These are phyloP conservation scores for Aspergillus intermedius DNA, from an alignment of 2,329 filamentous ascomycete genomes.

Conservation along the genomic window DNA sequence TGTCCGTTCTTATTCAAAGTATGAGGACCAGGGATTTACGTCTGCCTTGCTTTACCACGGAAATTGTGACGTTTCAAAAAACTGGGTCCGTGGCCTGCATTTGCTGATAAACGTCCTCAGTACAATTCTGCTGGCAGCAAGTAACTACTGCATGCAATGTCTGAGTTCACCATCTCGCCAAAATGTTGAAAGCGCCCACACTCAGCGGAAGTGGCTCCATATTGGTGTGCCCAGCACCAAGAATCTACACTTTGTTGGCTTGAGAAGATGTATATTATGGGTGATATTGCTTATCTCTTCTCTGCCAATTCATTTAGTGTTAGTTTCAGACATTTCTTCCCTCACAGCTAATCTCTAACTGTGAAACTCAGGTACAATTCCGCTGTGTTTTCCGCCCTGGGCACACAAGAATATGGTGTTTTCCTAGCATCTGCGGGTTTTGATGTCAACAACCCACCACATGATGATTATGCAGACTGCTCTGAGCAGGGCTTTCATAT, in stretches of 20 bases:
- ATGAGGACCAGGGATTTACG: neutral
- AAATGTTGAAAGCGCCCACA: slow-evolving; percentile 46
- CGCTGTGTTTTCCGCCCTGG: slow-evolving; percentile 1
- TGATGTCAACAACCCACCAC: neutral
- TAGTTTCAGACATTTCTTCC: neutral
- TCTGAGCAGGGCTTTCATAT: neutral
- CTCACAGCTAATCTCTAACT: neutral
- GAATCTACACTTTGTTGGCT: slow-evolving; percentile 25
- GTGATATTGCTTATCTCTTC: slow-evolving; percentile 6
- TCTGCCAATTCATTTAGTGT: slow-evolving; percentile 16
- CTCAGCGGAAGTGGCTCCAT: slow-evolving; percentile 34
- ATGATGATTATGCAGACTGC: neutral
- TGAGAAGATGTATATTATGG: slow-evolving; percentile 16
- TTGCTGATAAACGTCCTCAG: slow-evolving; percentile 45
- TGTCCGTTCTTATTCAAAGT: neutral
- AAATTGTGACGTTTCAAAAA: slow-evolving; percentile 1
- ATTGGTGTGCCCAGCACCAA: slow-evolving; percentile 35
- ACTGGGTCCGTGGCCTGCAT: slow-evolving; percentile 28
- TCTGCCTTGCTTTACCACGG: slow-evolving; percentile 3
- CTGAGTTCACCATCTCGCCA: slow-evolving; percentile 45
- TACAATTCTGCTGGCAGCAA: slow-evolving; percentile 41
- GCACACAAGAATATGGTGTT: slow-evolving; percentile 1
- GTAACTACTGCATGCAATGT: slow-evolving; percentile 49
- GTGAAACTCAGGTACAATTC: slow-evolving; percentile 3
- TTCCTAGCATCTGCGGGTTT: neutral